Base-by-base conservation (phyloP, 1,139 yeast species). In the Pichia sorboxylosa region DNA sequence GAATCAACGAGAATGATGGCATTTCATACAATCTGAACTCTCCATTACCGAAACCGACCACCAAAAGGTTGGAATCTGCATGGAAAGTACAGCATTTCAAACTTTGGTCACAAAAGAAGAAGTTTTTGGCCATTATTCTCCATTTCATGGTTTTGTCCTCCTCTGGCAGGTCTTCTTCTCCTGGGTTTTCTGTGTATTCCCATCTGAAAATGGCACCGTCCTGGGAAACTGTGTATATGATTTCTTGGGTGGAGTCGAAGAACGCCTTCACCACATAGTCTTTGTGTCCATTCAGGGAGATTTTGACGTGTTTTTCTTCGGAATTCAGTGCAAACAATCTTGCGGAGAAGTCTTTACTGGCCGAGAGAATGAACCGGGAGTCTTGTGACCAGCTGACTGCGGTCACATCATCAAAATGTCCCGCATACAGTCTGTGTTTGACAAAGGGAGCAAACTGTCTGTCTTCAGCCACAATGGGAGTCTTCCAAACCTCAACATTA, bases 361-460 rank as follows among this genome's bases (percentile, higher is more conserved):
- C 69, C 4, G 95, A 73, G 27, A 90, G 62, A 49, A 90, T 69
- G 52, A 85, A 90, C 45, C 95, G 66, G 5, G 94, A 82, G 55
- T 90, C 98, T 24, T 65, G 67, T 1, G 96, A 83, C 98, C 98
- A 90, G 5, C 82, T 67, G 8, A 90, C 57, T 6, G 83, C 72
- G 1, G 74, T 68, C 17, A 92, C 74, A 43, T 83, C 94, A 33
- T 77, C 76, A 53, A 77, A 85, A 58, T 90, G 98, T 18, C 98
- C 99, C 2, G 96, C 84, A 48, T 85, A 85, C 6, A 82, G 71
- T 48, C 94, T 66, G 55, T 83, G 85, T 44, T 94, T 78, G 26
- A 90, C 81, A 58, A 90, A 92, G 13, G 98, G 99, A 1, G 95
- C 92, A 66, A 92, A 90, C 53, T 85, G 96, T 42, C 94, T 47